A percentile compares a stretch with the other conserved stretches of the same genome.
phyloP scores from a whole-genome alignment of 768 basidiomycete genomes.

The Lentinula boryana region DNA sequence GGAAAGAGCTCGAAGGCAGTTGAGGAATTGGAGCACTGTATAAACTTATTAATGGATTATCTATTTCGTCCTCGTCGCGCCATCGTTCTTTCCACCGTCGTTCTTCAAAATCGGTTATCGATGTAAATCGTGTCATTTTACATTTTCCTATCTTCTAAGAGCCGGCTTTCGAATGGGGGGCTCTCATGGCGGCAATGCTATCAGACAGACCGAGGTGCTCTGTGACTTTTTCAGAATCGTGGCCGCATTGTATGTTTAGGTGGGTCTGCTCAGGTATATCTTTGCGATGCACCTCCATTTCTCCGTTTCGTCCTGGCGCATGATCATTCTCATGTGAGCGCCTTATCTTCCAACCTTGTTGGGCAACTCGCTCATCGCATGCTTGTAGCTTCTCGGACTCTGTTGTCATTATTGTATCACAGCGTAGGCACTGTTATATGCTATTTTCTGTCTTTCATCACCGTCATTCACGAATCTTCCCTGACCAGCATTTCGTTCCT shows the following conservation, averaged over 20 bases:
- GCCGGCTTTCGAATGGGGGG: no score
- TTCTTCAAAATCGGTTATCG: no score
- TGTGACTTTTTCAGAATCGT: no score
- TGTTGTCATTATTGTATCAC: not conserved
- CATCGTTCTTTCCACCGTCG: no score
- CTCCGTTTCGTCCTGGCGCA: not conserved
- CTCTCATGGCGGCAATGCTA: no score
- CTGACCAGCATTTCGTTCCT: not conserved
- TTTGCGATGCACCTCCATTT: not conserved
- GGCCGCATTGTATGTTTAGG: no score
- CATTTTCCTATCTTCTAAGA: no score
- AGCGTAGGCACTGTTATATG: not conserved
- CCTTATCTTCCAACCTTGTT: not conserved
- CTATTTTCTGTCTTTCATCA: not conserved
- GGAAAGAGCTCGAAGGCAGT: not conserved
- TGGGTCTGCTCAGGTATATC: no score
- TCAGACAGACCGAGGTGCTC: no score
- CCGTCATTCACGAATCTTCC: not conserved
- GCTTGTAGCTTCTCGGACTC: not conserved
- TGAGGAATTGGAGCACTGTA: not conserved
- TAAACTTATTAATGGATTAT: no score
- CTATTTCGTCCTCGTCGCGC: no score
- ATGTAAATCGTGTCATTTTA: no score
- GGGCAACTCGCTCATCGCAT: not conserved
- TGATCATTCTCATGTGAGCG: not conserved